phyloP scores from a whole-genome alignment of 208 protist genomes.

The Acanthamoeba lenticulata region DNA sequence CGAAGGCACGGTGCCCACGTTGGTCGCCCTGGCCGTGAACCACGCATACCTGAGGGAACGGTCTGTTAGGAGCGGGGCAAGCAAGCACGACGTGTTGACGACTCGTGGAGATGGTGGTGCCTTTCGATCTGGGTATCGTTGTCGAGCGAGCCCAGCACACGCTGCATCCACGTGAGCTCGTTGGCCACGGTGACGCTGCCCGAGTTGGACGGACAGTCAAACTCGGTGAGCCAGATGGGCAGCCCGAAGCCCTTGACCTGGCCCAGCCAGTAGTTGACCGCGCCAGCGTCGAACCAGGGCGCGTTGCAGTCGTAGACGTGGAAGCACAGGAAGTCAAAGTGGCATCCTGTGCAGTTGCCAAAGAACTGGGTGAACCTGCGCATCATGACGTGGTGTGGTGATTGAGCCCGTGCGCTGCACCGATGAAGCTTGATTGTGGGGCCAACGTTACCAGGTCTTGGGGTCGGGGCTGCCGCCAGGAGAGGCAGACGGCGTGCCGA shows the following conservation, averaged over 20 bases:
- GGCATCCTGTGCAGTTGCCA: constrained; percentile 8
- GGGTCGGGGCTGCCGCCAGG: background rate
- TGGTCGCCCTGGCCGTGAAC: background rate
- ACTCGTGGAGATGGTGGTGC: background rate
- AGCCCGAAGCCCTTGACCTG: background rate
- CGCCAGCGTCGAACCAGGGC: background rate
- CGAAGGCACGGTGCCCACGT: background rate
- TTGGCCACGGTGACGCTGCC: background rate
- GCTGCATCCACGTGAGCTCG: background rate
- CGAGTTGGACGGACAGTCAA: background rate
- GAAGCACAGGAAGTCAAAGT: constrained; percentile 40
- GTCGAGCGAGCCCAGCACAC: background rate
- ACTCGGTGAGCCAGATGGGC: constrained; percentile 20
- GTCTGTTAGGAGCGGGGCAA: too few species aligned
- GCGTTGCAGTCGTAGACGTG: constrained; percentile 17
- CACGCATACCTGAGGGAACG: background rate
- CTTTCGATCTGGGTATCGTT: background rate
- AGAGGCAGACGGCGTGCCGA: background rate
- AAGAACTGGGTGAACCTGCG: constrained; percentile 10
- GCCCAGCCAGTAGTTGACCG: background rate
- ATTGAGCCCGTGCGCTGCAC: background rate
- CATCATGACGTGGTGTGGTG: background rate
- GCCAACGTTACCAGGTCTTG: background rate
- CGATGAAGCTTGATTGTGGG: too few species aligned
- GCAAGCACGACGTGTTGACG: background rate